Evolutionary conservation across 352 stramenopile species (phyloP).

Genomic region (Pythium guiyangense): DNA sequence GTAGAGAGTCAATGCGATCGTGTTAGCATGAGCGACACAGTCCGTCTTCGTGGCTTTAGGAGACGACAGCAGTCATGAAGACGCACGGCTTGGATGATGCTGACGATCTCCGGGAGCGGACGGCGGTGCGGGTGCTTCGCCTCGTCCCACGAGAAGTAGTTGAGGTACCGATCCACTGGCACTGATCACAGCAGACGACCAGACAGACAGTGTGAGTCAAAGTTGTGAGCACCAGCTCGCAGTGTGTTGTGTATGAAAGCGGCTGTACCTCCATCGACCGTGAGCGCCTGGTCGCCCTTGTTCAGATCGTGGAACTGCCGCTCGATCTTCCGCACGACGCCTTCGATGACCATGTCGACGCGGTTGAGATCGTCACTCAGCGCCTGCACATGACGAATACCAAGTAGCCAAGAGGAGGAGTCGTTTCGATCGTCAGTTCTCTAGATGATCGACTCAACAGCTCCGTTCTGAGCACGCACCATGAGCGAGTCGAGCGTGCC

Average conservation of each 20-base stretch:
- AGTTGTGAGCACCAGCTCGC: no score
- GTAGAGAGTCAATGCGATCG: conserved; percentile 1
- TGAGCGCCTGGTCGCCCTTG: conserved; percentile 79
- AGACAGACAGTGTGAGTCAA: neutral
- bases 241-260: no score
- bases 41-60: neutral
- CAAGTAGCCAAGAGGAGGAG: no score
- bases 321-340: conserved; percentile 96
- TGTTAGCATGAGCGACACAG: no score
- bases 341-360: conserved; percentile 93
- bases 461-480: conserved; percentile 31
- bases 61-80: neutral
- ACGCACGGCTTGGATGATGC: conserved; percentile 89
- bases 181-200: conserved; percentile 29
- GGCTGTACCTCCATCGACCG: conserved; percentile 67
- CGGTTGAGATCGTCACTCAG: conserved; percentile 94
- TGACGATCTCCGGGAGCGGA: conserved; percentile 95
- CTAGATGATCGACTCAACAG: neutral
- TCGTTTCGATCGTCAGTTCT: no score
- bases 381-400: conserved; percentile 22
- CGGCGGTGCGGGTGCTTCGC: conserved; percentile 96
- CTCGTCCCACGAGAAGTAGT: conserved; percentile 98
- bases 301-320: conserved; percentile 94
- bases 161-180: conserved; percentile 92
- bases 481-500: conserved; percentile 98